A percentile compares a stretch with the other conserved stretches of the same genome.
Conservation (phyloP, 2,329 filamentous ascomycete genomes). For the Neurospora sp. region DNA sequence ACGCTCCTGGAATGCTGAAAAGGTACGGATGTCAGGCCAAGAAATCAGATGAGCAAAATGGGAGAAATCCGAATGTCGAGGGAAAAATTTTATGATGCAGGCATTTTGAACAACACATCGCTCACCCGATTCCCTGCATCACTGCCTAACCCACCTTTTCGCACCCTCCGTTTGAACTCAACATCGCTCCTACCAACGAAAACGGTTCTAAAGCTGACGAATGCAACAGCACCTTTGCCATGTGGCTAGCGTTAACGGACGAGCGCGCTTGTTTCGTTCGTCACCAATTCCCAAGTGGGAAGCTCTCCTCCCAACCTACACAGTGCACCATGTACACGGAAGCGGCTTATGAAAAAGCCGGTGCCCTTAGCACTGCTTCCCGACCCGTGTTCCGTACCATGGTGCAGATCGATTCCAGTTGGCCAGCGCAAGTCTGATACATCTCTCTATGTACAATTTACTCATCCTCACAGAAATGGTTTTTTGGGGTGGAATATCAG, state of each 20-base stretch:
- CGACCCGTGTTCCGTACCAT: neutral
- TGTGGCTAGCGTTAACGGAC: constrained; percentile 22
- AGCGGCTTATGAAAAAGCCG: neutral
- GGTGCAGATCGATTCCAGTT: neutral
- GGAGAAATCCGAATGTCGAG: neutral
- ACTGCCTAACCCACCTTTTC: constrained; percentile 19
- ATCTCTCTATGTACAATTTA: neutral
- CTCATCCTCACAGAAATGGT: neutral
- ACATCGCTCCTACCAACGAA: constrained; percentile 14
- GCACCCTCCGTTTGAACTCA: constrained; percentile 16
- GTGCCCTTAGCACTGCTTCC: neutral
- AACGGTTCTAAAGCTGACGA: constrained; percentile 7
- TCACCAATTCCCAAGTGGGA: constrained; percentile 10
- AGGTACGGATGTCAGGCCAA: neutral
- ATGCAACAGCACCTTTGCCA: constrained; percentile 25
- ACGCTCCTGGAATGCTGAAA: constrained; percentile 16
- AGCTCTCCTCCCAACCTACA: neutral
- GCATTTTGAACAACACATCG: constrained; percentile 18
- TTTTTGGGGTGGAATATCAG: constrained; percentile 7
- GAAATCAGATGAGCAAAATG: neutral
- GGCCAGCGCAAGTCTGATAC: neutral
- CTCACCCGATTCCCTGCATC: constrained; percentile 18
- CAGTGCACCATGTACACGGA: neutral
- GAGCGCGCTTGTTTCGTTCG: constrained; percentile 26
- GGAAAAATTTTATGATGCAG: constrained; percentile 9